Evolutionary conservation across 1,139 yeast genomes (phyloP), one percentile per base, ranked within the genome.

Genomic region (Yamadazyma trypodendri): DNA sequence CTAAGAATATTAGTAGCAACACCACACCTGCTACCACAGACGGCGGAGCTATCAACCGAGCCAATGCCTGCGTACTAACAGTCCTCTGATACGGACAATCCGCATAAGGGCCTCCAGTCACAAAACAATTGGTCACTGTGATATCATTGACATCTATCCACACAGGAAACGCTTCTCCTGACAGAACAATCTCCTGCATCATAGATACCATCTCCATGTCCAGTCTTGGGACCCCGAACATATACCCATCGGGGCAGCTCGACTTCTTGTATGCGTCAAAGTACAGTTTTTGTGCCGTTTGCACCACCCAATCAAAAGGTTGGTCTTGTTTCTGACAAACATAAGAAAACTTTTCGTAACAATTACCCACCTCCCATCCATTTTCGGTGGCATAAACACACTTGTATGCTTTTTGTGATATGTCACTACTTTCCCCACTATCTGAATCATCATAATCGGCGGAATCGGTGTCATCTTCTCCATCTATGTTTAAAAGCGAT

Each of bases 131-230:
- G 13, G 74, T 61, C 5, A 81, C 79, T 0, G 88, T 76, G 13
- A 92, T 71, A 22, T 92, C 88, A 56, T 92, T 92, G 45, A 89
- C 51, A 57, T 89, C 92, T 3, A 89, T 76, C 97, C 97, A 92
- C 0, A 83, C 68, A 0, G 75, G 72, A 16, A 48, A 58, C 6
- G 44, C 50, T 1, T 49, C 44, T 5, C 52, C 49, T 6, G 45
- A 38, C 25, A 45, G 25, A 11, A 38, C 56, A 21, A 61, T 48
- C 11, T 54, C 48, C 27, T 54, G 52, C 35, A 59, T 44, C 9
- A 69, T 46, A n/a, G 71, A 53, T 16, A 59, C 42, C 52, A 61
- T 58, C 46, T 69, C 74, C 5, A 65, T 56, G 50, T 57, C 56
- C 69, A 63, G 73, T 28, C 55, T 52, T 0, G 97, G 97, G 0